Conservation (phyloP, 148 eudicot genomes). For the Rhododendron molle region DNA sequence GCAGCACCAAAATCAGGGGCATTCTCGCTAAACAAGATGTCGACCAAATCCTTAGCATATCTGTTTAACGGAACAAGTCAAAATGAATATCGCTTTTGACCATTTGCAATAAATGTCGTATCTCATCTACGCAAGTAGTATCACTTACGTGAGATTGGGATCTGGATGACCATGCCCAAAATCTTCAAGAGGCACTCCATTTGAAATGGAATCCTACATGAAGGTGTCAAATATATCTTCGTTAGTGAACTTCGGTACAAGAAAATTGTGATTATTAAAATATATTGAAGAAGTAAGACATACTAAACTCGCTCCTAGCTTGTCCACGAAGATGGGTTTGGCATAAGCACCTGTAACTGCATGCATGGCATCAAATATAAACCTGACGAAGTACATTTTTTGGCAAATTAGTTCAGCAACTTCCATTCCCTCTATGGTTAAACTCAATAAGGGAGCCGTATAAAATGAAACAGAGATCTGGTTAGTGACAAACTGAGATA, state of each 20-base stretch:
- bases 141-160: slow-evolving; percentile 90
- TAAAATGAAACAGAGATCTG: slow-evolving; percentile 1
- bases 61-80: slow-evolving; percentile 38
- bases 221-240: slow-evolving; percentile 15
- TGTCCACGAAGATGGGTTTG: slow-evolving; percentile 93
- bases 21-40: slow-evolving; percentile 68
- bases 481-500: background rate
- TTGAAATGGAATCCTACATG: slow-evolving; percentile 65
- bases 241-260: slow-evolving; percentile 15
- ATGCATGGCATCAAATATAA: slow-evolving; percentile 98
- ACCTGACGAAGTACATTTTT: slow-evolving; percentile 42
- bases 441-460: background rate
- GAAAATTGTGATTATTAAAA: slow-evolving; percentile 7
- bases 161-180: slow-evolving; percentile 99
- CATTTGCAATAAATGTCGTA: background rate
- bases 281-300: slow-evolving; percentile 20
- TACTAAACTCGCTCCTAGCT: slow-evolving; percentile 87
- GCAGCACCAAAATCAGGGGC: slow-evolving; percentile 99
- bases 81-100: slow-evolving; percentile 9
- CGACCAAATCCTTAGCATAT: slow-evolving; percentile 86
- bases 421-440: background rate
- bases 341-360: slow-evolving; percentile 99
- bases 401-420: background rate
- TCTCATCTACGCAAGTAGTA: background rate
- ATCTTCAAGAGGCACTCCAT: slow-evolving; percentile 97